A percentile compares a stretch with the other conserved stretches of the same genome.
Conservation (phyloP, 495 filamentous ascomycete species). For the Lentithecium fluviatile region DNA sequence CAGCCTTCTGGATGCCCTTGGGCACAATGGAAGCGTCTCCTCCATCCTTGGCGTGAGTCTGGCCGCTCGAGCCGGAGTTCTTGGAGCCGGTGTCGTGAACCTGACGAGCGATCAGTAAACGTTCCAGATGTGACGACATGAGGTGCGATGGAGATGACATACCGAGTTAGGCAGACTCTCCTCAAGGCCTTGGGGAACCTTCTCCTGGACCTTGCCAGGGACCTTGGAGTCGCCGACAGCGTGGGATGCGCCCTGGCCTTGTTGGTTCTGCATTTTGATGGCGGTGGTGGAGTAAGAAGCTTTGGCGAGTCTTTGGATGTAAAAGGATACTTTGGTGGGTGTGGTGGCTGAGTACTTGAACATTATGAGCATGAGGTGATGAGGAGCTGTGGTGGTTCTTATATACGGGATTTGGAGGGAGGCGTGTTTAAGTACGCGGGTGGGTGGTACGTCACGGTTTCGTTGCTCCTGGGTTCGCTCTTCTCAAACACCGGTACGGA, state of each 20-base stretch:
- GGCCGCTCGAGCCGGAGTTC: conserved; percentile 7
- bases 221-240: conserved; percentile 37
- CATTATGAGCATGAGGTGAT: neutral
- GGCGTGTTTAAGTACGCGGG: too few relatives aligned
- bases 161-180: conserved; percentile 31
- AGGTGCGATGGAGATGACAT: neutral
- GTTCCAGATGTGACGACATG: too few relatives aligned
- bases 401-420: too few relatives aligned
- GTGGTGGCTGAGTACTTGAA: neutral
- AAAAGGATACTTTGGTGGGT: neutral
- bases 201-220: conserved; percentile 34
- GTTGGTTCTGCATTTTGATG: conserved; percentile 37
- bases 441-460: too few relatives aligned
- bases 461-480: too few relatives aligned
- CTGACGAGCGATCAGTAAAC: too few relatives aligned
- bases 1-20: conserved; percentile 35
- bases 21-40: conserved; percentile 35
- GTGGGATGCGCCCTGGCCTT: conserved; percentile 38
- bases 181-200: conserved; percentile 33
- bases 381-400: too few relatives aligned
- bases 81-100: conserved; percentile 37
- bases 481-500: too few relatives aligned
- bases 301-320: neutral
- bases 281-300: conserved; percentile 1
- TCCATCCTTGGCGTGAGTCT: conserved; percentile 37